phyloP scores from a whole-genome alignment of 176 grass and related monocot species.

The Zea luxurians region DNA sequence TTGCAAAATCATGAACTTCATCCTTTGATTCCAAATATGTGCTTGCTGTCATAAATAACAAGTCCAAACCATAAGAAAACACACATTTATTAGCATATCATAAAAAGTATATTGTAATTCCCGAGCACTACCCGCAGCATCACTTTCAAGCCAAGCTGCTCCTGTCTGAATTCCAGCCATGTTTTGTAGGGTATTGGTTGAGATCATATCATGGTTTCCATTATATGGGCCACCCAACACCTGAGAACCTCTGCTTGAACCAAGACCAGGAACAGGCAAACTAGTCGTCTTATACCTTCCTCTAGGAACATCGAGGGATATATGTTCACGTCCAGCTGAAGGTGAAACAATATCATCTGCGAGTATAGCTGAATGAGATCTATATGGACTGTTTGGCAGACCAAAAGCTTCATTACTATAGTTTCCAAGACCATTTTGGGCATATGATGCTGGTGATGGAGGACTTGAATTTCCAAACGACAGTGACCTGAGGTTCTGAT shows the following conservation, averaged over 20 bases:
- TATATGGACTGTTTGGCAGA: constrained; percentile 42
- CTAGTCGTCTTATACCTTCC: constrained; percentile 63
- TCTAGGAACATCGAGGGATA: constrained; percentile 51
- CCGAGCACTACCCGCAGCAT: constrained; percentile 67
- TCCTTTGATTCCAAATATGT: constrained; percentile 72
- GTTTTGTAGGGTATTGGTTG: constrained; percentile 49
- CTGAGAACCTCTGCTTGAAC: constrained; percentile 83
- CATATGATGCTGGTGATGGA: constrained; percentile 50
- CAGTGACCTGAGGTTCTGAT: constrained; percentile 67
- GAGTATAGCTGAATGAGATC: constrained; percentile 53
- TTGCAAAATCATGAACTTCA: constrained; percentile 68
- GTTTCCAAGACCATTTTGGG: constrained; percentile 58
- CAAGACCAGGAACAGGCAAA: constrained; percentile 53
- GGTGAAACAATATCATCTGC: constrained; percentile 63
- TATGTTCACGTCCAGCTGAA: constrained; percentile 56
- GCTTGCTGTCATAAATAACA: constrained; percentile 62
- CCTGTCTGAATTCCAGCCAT: constrained; percentile 48
- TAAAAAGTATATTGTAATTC: constrained; percentile 32
- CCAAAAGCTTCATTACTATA: constrained; percentile 55
- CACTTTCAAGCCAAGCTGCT: constrained; percentile 74
- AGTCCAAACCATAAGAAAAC: constrained; percentile 48
- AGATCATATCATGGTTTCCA: constrained; percentile 52
- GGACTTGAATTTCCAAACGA: constrained; percentile 72
- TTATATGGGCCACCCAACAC: constrained; percentile 60
- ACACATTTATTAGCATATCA: not conserved